A percentile compares a stretch with the other conserved stretches of the same genome.
Conservation (phyloP, 140 eudicot species). For the Erigeron philadelphicus region DNA sequence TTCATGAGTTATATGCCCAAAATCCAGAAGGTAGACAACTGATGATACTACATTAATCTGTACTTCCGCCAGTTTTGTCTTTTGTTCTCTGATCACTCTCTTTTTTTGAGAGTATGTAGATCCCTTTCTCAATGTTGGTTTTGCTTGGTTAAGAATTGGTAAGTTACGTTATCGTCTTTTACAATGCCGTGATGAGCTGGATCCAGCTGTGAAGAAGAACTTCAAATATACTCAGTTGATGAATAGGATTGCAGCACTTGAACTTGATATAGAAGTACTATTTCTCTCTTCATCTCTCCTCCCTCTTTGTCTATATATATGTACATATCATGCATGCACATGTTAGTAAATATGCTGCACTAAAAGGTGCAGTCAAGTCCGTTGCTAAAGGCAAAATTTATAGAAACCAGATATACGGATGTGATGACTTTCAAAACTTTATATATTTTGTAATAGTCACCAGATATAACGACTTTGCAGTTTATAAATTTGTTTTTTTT, state of each 20-base stretch:
- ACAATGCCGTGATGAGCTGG: constrained; percentile 70
- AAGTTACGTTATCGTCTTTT: constrained; percentile 71
- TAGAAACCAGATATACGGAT: too few species aligned
- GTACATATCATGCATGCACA: too few species aligned
- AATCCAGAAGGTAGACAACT: constrained; percentile 43
- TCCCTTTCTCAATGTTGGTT: constrained; percentile 37
- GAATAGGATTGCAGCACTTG: constrained; percentile 68
- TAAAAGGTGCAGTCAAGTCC: too few species aligned
- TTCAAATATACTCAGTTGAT: constrained; percentile 47
- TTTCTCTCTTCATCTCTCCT: neutral
- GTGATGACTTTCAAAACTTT: too few species aligned
- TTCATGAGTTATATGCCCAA: constrained; percentile 45
- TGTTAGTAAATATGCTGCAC: too few species aligned
- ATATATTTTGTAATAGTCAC: too few species aligned
- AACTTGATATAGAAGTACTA: constrained; percentile 68
- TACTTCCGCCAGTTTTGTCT: neutral
- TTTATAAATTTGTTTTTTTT: neutral
- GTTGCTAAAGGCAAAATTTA: too few species aligned
- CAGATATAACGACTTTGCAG: neutral
- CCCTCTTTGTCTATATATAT: too few species aligned
- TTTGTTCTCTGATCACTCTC: neutral
- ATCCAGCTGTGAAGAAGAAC: constrained; percentile 73
- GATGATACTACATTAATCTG: neutral
- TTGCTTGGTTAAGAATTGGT: constrained; percentile 75
- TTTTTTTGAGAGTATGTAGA: constrained; percentile 25